phyloP scores from a whole-genome alignment of 228 moss, liverwort and hornwort species.

The Sphagnum fallax region DNA sequence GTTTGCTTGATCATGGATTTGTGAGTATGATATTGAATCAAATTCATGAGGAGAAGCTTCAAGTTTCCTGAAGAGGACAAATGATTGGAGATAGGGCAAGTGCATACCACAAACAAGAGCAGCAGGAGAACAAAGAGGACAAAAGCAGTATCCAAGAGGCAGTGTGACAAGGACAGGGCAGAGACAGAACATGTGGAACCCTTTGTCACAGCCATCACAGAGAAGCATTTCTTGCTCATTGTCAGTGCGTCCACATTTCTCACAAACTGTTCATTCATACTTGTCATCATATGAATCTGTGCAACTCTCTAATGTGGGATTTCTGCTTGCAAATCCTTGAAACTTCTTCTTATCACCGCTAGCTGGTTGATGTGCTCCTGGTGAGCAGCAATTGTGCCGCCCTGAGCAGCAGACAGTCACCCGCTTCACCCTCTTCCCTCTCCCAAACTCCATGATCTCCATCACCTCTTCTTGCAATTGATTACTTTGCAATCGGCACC shows the following conservation, averaged over 20 bases:
- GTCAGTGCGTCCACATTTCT: conserved; percentile 53
- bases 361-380: neutral
- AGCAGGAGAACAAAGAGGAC: conserved; percentile 51
- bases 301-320: neutral
- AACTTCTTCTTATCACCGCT: no score
- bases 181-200: conserved; percentile 83
- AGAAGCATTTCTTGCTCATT: conserved; percentile 82
- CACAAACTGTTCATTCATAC: conserved; percentile 38
- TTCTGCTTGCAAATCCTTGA: no score
- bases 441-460: conserved; percentile 42
- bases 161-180: conserved; percentile 64
- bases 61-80: no score
- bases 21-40: no score
- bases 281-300: conserved; percentile 17
- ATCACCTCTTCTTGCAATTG: conserved; percentile 11
- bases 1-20: no score
- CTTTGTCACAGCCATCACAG: conserved; percentile 78
- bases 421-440: conserved; percentile 44
- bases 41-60: no score
- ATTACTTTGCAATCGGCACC: no score
- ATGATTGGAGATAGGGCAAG: neutral
- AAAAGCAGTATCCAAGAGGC: conserved; percentile 73
- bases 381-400: conserved; percentile 48
- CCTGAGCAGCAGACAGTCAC: conserved; percentile 47
- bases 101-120: conserved; percentile 42